Base-by-base conservation (phyloP, 306 rosid genomes). In the Gillenia trifoliata region DNA sequence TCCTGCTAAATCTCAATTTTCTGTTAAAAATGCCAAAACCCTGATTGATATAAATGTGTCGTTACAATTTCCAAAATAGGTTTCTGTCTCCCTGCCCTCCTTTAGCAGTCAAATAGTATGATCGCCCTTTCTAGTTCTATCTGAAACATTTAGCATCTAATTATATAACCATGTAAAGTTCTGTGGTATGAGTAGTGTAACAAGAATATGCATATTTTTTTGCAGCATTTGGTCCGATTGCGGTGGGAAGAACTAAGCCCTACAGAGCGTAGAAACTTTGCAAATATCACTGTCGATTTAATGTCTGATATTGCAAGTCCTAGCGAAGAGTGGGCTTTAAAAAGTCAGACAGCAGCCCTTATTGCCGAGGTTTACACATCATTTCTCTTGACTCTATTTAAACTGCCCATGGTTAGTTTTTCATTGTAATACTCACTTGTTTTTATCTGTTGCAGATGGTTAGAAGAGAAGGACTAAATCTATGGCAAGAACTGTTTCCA, bases 331-430 rank as follows among this genome's bases (percentile, higher is more conserved):
- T 94, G 99, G 99, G 89, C 97, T 77, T 89, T 94, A 79, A 94
- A 92, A 82, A 94, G 99, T 86, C 99, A 94, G 83, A 83, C 96
- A 47, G 91, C 99, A 80, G 99, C 99, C 76, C 96, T 94, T 79
- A 91, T 90, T 80, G 99, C 98, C 30, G 98, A 94, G 99, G 99
- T 89, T 80, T 77, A 45, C 65, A 71, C 72, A 47, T 45, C 20
- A 40, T 59, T 64, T 34, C 69, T 64, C 69, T 78, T 63, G 43
- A 68, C 40, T 75, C 60, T 71, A 47, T 72, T 78, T 55, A 73
- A 54, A 33, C 64, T 61, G 64, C 40, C 75, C 61, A 41, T 34
- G 29, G 70, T 73, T 22, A 23, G 15, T 5, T 81, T 76, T 62
- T 67, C 16, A 11, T 55, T 74, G 36, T 76, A 43, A 17, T 68